Evolutionary conservation across 176 grass and related monocot species (phyloP).

Genomic region (Triticum timopheevii): DNA sequence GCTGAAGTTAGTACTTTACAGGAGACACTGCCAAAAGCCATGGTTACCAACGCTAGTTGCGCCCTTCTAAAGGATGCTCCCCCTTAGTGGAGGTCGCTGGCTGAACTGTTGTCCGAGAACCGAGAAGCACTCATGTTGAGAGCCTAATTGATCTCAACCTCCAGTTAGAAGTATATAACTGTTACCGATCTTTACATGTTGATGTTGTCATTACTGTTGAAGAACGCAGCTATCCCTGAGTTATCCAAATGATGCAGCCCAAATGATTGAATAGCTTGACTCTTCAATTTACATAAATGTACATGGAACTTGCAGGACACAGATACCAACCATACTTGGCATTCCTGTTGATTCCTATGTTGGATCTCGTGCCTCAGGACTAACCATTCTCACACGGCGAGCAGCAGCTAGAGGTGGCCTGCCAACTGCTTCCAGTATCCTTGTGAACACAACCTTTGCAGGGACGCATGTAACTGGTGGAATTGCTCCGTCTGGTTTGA

Average conservation of each 20-base stretch:
- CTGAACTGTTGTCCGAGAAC: slow-evolving; percentile 25
- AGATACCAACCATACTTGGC: slow-evolving; percentile 14
- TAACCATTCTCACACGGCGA: slow-evolving; percentile 64
- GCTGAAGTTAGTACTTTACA: slow-evolving; percentile 75
- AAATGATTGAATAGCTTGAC: slow-evolving; percentile 47
- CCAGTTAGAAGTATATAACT: slow-evolving; percentile 46
- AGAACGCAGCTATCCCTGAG: slow-evolving; percentile 32
- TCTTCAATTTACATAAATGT: slow-evolving; percentile 59
- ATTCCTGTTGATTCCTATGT: slow-evolving; percentile 35
- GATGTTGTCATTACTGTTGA: slow-evolving; percentile 33
- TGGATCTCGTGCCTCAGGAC: slow-evolving; percentile 49
- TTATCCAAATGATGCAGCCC: slow-evolving; percentile 43
- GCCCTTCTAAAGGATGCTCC: slow-evolving; percentile 24
- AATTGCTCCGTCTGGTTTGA: slow-evolving; percentile 58
- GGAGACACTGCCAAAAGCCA: slow-evolving; percentile 39
- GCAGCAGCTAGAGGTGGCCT: slow-evolving; percentile 48
- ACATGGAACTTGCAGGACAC: slow-evolving; percentile 35
- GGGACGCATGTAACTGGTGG: slow-evolving; percentile 90
- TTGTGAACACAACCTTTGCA: slow-evolving; percentile 88
- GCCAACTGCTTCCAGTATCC: slow-evolving; percentile 92
- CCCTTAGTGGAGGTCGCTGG: slow-evolving; percentile 8
- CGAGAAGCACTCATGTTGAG: slow-evolving; percentile 30
- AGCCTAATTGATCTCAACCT: slow-evolving; percentile 25
- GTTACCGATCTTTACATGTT: slow-evolving; percentile 44
- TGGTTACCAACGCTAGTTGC: slow-evolving; percentile 36